These are phyloP conservation scores for Skeletonema menzelii DNA, from an alignment of 108 stramenopile species.

Conservation along the genomic window DNA sequence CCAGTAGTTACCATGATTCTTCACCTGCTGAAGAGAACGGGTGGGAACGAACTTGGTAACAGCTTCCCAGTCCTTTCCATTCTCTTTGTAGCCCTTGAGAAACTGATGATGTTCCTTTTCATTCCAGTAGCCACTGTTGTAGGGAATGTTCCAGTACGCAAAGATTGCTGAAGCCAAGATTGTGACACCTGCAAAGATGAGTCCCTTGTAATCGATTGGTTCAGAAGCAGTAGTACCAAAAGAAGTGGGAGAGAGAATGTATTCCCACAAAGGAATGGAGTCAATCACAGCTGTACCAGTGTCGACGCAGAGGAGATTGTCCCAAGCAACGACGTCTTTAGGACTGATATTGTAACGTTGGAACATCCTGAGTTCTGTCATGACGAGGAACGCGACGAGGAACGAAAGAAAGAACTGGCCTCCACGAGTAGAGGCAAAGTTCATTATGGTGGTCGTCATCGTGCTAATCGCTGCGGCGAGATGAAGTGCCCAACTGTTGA, in stretches of 20 bases:
- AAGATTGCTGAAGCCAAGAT: not conserved
- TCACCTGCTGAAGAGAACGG: constrained; percentile 33
- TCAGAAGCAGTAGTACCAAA: not conserved
- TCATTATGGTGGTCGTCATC: not conserved
- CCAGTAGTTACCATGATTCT: constrained; percentile 41
- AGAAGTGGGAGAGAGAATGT: not conserved
- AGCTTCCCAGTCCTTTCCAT: constrained; percentile 26
- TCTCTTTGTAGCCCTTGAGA: constrained; percentile 16
- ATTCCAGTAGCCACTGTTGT: constrained; percentile 31
- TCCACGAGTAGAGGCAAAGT: not conserved
- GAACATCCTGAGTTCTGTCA: not conserved
- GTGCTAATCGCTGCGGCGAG: not conserved
- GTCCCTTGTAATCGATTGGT: not conserved
- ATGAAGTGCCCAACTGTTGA: not conserved
- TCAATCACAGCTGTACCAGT: constrained; percentile 7
- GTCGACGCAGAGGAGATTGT: constrained; percentile 9
- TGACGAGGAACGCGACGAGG: not conserved
- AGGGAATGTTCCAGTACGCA: not conserved
- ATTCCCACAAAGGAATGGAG: constrained; percentile 20
- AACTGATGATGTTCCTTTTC: constrained; percentile 39
- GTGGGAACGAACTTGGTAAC: constrained; percentile 32
- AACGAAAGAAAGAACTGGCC: not conserved
- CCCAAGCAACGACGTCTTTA: not conserved
- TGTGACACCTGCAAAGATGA: not conserved
- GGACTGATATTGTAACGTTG: not conserved